Evolutionary conservation across 495 filamentous ascomycete genomes (phyloP).

Genomic region (Tetracladium setigerum): DNA sequence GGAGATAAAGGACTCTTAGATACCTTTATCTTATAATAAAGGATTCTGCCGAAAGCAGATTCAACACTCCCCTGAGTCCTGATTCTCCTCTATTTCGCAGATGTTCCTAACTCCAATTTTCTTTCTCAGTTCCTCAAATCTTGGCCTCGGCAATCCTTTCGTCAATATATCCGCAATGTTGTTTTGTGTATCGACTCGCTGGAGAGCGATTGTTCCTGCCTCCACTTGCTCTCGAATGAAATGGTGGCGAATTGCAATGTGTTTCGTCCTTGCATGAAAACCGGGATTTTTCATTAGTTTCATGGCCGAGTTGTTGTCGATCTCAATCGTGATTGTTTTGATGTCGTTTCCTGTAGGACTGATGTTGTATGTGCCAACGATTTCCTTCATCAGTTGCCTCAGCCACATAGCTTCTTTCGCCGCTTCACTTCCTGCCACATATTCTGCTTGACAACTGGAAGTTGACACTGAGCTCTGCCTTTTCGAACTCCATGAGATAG

Average conservation of each 20-base stretch:
- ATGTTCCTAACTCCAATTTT: no score
- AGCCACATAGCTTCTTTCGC: conserved; percentile 35
- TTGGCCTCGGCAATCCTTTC: neutral
- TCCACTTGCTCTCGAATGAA: conserved; percentile 7
- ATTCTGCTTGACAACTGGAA: conserved; percentile 34
- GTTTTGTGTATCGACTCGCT: neutral
- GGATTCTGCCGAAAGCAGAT: no score
- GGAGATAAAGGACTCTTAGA: no score
- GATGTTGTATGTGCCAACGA: neutral
- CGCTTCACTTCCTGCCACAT: conserved; percentile 26
- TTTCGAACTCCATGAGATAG: conserved; percentile 33
- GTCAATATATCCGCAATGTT: conserved; percentile 1
- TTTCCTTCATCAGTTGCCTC: conserved; percentile 19
- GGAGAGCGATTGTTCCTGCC: neutral
- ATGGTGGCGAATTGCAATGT: conserved; percentile 26
- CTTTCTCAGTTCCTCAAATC: no score
- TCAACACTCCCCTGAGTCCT: no score
- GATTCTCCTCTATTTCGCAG: no score
- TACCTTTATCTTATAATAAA: no score
- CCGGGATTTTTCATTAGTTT: conserved; percentile 23
- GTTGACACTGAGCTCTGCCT: conserved; percentile 27
- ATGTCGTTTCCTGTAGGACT: neutral
- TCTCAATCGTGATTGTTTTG: neutral
- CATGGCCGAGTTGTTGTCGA: conserved; percentile 20
- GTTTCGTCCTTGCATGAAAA: conserved; percentile 25